Percentiles rank a stretch among this genome's conserved stretches.
These are phyloP conservation scores for Jaltomata sinuosa DNA, from an alignment of 257 asterid species.

Conservation along the genomic window DNA sequence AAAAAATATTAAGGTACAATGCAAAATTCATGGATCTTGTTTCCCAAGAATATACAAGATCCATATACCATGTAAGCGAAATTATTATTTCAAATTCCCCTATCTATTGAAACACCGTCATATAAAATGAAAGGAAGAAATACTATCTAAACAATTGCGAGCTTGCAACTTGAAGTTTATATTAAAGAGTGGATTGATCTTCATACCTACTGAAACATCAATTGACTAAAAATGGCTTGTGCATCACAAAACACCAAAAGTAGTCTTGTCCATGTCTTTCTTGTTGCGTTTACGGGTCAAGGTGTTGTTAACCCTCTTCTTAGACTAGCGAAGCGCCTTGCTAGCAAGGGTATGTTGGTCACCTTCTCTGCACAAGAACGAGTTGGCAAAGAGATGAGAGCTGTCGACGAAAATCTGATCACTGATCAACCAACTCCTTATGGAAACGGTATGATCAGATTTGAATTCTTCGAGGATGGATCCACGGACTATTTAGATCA, in stretches of 20 bases:
- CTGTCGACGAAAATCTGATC: background rate
- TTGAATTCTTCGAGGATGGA: background rate
- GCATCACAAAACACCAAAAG: background rate
- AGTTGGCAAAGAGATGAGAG: background rate
- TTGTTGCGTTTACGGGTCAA: background rate
- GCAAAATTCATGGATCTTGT: background rate
- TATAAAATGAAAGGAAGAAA: background rate
- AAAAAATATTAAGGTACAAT: background rate
- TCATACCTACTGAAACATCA: background rate
- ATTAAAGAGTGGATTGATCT: background rate
- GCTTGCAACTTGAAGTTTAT: no score
- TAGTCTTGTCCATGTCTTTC: background rate
- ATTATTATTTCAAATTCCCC: background rate
- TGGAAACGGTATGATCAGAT: background rate
- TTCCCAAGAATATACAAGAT: background rate
- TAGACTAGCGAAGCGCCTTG: background rate
- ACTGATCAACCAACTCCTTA: background rate
- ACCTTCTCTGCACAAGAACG: background rate
- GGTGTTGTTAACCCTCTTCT: background rate
- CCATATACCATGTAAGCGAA: background rate
- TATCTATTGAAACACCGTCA: background rate
- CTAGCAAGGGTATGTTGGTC: background rate
- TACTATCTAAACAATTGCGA: no score
- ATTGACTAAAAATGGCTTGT: background rate
- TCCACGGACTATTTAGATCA: background rate